Conservation (phyloP, 768 basidiomycete species). For the Pholiota molesta region DNA sequence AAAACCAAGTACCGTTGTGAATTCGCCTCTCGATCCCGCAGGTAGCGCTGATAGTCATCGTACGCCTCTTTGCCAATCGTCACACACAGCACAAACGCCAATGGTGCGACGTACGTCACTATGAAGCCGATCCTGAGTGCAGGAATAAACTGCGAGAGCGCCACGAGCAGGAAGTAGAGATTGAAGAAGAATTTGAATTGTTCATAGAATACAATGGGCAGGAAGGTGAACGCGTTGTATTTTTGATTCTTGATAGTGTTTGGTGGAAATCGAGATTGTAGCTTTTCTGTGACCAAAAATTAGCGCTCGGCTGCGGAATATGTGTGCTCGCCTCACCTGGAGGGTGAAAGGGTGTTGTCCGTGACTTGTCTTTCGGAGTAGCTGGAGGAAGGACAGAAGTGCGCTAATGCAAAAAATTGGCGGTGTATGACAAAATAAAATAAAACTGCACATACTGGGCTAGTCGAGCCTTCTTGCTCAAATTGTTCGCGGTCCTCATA, state of each 20-base stretch:
- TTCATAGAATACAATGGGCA: slow-evolving; percentile 96
- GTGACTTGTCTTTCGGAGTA: slow-evolving; percentile 65
- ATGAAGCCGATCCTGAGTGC: slow-evolving; percentile 97
- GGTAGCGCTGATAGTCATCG: slow-evolving; percentile 94
- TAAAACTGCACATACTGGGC: not conserved
- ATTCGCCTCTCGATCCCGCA: slow-evolving; percentile 93
- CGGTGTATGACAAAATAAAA: slow-evolving; percentile 1
- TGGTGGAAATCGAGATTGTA: slow-evolving; percentile 73
- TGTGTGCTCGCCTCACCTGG: slow-evolving; percentile 42
- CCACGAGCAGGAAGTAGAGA: slow-evolving; percentile 96
- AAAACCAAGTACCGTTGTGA: slow-evolving; percentile 88
- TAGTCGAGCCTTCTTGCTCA: slow-evolving; percentile 7
- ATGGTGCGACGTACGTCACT: slow-evolving; percentile 92
- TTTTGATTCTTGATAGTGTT: slow-evolving; percentile 98
- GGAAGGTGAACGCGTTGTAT: slow-evolving; percentile 95
- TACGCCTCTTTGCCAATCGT: slow-evolving; percentile 99
- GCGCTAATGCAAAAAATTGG: slow-evolving; percentile 16
- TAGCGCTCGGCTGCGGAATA: not conserved
- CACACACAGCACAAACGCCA: slow-evolving; percentile 92
- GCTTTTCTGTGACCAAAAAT: slow-evolving; percentile 53
- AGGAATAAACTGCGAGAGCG: slow-evolving; percentile 93
- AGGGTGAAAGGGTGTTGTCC: slow-evolving; percentile 78
- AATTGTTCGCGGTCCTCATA: slow-evolving; percentile 19
- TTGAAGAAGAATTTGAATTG: slow-evolving; percentile 99
- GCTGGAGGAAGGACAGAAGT: slow-evolving; percentile 28